Percentiles rank a stretch among this genome's conserved stretches.
phyloP scores from a whole-genome alignment of 768 basidiomycete species.

The Zangia roseola region DNA sequence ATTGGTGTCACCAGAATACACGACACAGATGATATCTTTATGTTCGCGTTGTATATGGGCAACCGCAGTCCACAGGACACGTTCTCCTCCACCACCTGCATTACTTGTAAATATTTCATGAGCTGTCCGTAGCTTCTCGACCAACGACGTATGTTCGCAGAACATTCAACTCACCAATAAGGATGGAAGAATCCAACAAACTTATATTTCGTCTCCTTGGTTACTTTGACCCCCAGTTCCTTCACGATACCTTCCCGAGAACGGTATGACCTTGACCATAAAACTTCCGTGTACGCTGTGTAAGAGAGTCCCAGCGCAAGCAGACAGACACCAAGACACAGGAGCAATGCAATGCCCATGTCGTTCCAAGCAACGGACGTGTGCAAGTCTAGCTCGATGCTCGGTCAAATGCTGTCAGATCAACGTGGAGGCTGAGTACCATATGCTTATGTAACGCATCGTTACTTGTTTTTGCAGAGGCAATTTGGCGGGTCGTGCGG shows the following conservation, averaged over 20 bases:
- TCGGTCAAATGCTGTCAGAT: background rate
- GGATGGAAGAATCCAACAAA: constrained; percentile 92
- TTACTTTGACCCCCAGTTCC: constrained; percentile 9
- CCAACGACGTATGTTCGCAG: background rate
- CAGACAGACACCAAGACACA: constrained; percentile 16
- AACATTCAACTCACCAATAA: constrained; percentile 67
- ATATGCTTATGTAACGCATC: background rate
- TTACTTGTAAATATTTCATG: constrained; percentile 58
- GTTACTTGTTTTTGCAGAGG: background rate
- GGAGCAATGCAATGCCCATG: constrained; percentile 13
- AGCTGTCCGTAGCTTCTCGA: constrained; percentile 16
- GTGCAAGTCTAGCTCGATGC: background rate
- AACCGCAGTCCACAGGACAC: constrained; percentile 92
- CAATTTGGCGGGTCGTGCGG: background rate
- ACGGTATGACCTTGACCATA: constrained; percentile 22
- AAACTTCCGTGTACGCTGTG: constrained; percentile 21
- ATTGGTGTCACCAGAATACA: constrained; percentile 89
- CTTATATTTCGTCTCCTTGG: constrained; percentile 12
- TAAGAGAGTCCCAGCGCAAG: constrained; percentile 17
- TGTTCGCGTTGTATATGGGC: constrained; percentile 69
- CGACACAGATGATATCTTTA: constrained; percentile 63
- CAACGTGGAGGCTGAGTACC: background rate
- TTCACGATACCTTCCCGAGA: constrained; percentile 22
- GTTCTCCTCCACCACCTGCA: constrained; percentile 95
- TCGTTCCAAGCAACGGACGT: background rate